Evolutionary conservation across 2,329 filamentous ascomycete species (phyloP).

Genomic region (Aciculosporium take): DNA sequence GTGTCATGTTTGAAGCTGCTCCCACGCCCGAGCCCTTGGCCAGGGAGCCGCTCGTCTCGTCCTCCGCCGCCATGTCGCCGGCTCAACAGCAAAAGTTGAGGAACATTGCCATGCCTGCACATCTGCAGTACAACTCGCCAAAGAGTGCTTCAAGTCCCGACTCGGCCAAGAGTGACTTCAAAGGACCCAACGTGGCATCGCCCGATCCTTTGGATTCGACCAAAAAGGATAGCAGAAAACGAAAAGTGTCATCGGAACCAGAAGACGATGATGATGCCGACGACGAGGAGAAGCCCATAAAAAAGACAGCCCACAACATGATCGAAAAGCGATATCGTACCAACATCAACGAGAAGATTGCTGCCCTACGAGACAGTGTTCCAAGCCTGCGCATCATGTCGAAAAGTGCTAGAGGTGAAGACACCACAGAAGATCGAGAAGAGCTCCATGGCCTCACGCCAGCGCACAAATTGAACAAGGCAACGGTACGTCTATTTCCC

Average conservation of each 20-base stretch:
- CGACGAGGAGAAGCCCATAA: constrained; percentile 42
- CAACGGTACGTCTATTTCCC: constrained; percentile 46
- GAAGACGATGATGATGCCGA: constrained; percentile 41
- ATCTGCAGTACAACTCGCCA: constrained; percentile 45
- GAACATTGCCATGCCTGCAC: constrained; percentile 50
- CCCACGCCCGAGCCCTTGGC: constrained; percentile 1
- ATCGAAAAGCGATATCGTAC: constrained; percentile 95
- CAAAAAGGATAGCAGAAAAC: constrained; percentile 43
- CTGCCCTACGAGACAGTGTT: constrained; percentile 79
- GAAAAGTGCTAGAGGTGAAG: constrained; percentile 54
- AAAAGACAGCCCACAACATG: constrained; percentile 96
- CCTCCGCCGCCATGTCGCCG: constrained; percentile 29
- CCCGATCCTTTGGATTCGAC: constrained; percentile 38
- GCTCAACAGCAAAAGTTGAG: constrained; percentile 41
- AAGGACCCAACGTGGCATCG: constrained; percentile 38
- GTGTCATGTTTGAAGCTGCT: constrained; percentile 16
- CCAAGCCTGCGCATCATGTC: constrained; percentile 77
- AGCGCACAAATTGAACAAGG: constrained; percentile 92
- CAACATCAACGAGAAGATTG: constrained; percentile 95
- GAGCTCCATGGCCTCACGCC: constrained; percentile 63
- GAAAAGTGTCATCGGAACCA: constrained; percentile 50
- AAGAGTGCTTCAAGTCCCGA: constrained; percentile 44
- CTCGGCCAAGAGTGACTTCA: constrained; percentile 35
- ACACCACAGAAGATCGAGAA: constrained; percentile 60
- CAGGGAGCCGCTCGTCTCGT: constrained; percentile 8